A percentile compares a stretch with the other conserved stretches of the same genome.
These are phyloP conservation scores for Ilex paraguariensis DNA, from an alignment of 305 asterid species.

Conservation along the genomic window DNA sequence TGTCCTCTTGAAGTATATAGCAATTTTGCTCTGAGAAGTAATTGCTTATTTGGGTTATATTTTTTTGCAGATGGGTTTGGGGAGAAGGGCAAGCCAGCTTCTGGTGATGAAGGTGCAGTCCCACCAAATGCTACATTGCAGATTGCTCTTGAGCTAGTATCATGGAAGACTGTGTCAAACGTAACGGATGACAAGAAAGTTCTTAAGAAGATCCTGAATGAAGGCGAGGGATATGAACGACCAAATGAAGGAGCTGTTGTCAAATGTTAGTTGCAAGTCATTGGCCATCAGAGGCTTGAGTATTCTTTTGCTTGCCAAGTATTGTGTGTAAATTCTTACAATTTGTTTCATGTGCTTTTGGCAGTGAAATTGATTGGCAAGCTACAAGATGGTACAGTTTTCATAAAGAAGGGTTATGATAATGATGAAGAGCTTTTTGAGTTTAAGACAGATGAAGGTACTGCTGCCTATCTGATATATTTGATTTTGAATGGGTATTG, in stretches of 20 bases:
- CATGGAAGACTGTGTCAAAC: constrained; percentile 78
- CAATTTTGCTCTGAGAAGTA: too few species aligned
- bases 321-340: too few species aligned
- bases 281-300: neutral
- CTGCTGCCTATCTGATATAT: neutral
- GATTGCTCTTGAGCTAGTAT: constrained; percentile 55
- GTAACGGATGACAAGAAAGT: constrained; percentile 86
- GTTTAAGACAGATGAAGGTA: constrained; percentile 85
- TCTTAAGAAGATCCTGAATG: constrained; percentile 63
- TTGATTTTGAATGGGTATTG: neutral
- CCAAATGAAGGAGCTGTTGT: constrained; percentile 90
- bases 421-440: constrained; percentile 60
- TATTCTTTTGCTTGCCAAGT: neutral
- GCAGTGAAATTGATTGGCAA: constrained; percentile 81
- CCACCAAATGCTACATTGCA: constrained; percentile 71
- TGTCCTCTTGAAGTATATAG: too few species aligned
- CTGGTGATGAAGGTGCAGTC: constrained; percentile 53
- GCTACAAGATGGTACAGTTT: constrained; percentile 67
- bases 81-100: constrained; percentile 73
- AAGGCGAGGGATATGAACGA: constrained; percentile 78
- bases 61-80: constrained; percentile 82
- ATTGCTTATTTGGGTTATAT: too few species aligned
- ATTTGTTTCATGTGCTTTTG: neutral
- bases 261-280: constrained; percentile 33
- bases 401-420: constrained; percentile 52